phyloP scores from a whole-genome alignment of 371 early-diverging fungal species.

The Lichtheimia hyalospora region DNA sequence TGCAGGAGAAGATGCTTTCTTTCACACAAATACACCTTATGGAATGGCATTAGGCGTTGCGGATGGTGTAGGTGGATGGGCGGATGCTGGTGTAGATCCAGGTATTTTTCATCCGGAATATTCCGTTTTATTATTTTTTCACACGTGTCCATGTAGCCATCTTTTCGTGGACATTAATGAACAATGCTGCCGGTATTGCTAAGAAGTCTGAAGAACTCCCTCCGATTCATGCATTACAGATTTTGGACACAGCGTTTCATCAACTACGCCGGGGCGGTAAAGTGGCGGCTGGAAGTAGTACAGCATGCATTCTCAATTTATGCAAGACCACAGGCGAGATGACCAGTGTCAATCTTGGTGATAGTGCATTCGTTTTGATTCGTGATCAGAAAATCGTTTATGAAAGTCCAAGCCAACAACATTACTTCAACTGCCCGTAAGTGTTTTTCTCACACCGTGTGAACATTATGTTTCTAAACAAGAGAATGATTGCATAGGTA shows the following conservation, averaged over 20 bases:
- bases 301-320: slow-evolving; percentile 66
- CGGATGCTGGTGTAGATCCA: slow-evolving; percentile 54
- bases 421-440: slow-evolving; percentile 74
- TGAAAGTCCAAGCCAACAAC: slow-evolving; percentile 68
- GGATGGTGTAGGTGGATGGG: slow-evolving; percentile 76
- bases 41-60: slow-evolving; percentile 67
- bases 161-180: slow-evolving; percentile 73
- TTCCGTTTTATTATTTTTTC: slow-evolving; percentile 4
- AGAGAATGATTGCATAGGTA: slow-evolving; percentile 33
- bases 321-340: slow-evolving; percentile 64
- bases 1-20: slow-evolving; percentile 75
- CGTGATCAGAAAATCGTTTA: slow-evolving; percentile 61
- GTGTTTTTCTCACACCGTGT: slow-evolving; percentile 1
- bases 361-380: slow-evolving; percentile 64
- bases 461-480: background rate
- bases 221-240: slow-evolving; percentile 56
- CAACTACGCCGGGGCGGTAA: slow-evolving; percentile 56
- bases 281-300: slow-evolving; percentile 68
- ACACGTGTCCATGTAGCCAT: slow-evolving; percentile 35
- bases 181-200: slow-evolving; percentile 64
- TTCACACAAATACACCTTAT: slow-evolving; percentile 57
- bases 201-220: slow-evolving; percentile 28
- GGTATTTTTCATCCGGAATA: slow-evolving; percentile 19
- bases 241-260: slow-evolving; percentile 59
- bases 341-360: slow-evolving; percentile 65